These are phyloP conservation scores for Neospermospora avenae DNA, from an alignment of 2,329 filamentous ascomycete species.

Conservation along the genomic window DNA sequence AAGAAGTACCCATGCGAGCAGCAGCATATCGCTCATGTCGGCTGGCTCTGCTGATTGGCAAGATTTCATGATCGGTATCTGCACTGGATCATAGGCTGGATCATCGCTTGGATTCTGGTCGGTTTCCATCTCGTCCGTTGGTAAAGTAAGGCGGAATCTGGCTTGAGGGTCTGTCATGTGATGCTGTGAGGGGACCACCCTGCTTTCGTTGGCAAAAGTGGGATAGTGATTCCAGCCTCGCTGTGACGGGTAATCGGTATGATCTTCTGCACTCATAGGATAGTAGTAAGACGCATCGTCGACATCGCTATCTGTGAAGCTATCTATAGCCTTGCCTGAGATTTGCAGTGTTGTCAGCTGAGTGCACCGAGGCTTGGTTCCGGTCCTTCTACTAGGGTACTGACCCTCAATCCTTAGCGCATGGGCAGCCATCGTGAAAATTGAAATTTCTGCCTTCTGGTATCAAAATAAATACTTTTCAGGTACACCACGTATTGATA, in stretches of 20 bases:
- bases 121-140: conserved; percentile 5
- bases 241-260: background rate
- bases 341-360: background rate
- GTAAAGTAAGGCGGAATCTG: background rate
- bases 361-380: background rate
- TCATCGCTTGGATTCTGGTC: conserved; percentile 1
- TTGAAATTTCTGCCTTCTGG: background rate
- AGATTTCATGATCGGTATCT: background rate
- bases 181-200: background rate
- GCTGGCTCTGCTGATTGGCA: background rate
- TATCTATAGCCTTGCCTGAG: conserved; percentile 1
- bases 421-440: conserved; percentile 4
- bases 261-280: background rate
- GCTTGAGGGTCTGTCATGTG: conserved; percentile 5
- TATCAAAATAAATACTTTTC: background rate
- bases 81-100: background rate
- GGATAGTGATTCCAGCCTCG: conserved; percentile 1
- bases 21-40: conserved; percentile 10
- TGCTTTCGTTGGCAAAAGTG: background rate
- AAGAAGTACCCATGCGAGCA: conserved; percentile 7
- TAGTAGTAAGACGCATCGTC: background rate
- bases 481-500: background rate
- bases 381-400: no score
- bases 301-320: background rate
- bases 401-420: conserved; percentile 5